Percentiles rank a stretch among this genome's conserved stretches.
Evolutionary conservation across 768 basidiomycete species (phyloP).

Genomic region (Serendipita sp.): DNA sequence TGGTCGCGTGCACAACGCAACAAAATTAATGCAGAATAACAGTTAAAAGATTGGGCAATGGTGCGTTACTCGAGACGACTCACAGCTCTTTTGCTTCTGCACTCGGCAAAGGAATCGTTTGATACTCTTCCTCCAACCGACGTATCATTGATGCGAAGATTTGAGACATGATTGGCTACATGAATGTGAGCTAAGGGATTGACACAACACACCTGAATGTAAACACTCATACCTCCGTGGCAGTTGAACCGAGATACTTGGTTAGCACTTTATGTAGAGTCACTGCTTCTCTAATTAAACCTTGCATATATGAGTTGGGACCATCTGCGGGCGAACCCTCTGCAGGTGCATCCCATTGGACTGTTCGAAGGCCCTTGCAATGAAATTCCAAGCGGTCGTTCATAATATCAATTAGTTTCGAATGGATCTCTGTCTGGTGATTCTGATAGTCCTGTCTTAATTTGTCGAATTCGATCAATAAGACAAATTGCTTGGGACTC

Average conservation of each 20-base stretch:
- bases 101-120: constrained; percentile 62
- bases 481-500: constrained; percentile 86
- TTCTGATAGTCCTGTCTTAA: constrained; percentile 97
- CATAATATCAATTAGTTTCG: constrained; percentile 97
- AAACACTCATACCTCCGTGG: constrained; percentile 57
- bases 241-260: constrained; percentile 60
- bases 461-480: constrained; percentile 96
- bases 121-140: constrained; percentile 74
- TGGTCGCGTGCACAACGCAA: neutral
- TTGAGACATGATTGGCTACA: constrained; percentile 81
- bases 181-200: neutral
- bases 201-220: neutral
- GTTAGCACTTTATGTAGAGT: constrained; percentile 92
- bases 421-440: constrained; percentile 97
- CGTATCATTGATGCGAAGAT: constrained; percentile 89
- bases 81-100: constrained; percentile 77
- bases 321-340: constrained; percentile 18
- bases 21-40: neutral
- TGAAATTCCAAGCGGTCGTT: constrained; percentile 80
- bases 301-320: constrained; percentile 79
- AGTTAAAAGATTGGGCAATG: neutral
- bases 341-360: constrained; percentile 48
- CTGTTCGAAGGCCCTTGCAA: constrained; percentile 62
- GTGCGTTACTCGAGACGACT: constrained; percentile 13
- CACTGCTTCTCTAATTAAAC: constrained; percentile 85